These are phyloP conservation scores for Carex kokanica DNA, from an alignment of 176 grass and related monocot species.

Conservation along the genomic window DNA sequence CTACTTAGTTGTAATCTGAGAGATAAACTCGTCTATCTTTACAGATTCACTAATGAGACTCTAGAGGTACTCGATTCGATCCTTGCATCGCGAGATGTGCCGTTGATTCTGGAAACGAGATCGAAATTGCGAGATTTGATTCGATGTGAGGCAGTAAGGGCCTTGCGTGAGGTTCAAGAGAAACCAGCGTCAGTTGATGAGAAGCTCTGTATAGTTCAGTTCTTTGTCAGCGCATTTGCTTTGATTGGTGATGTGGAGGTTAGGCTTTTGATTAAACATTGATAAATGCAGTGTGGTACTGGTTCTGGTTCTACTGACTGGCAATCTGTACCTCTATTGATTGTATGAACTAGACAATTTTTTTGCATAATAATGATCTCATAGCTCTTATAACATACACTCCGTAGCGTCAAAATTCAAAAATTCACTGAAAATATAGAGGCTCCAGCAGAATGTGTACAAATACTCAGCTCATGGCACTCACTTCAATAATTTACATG, in stretches of 20 bases:
- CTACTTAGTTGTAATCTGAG: not conserved
- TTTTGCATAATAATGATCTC: not conserved
- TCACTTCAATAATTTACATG: not conserved
- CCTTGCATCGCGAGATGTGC: conserved; percentile 46
- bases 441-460: not conserved
- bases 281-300: not conserved
- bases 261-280: not conserved
- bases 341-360: not conserved
- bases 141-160: conserved; percentile 22
- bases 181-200: not conserved
- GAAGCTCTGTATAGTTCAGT: conserved; percentile 50
- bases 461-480: not conserved
- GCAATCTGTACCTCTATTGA: not conserved
- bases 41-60: conserved; percentile 41
- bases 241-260: conserved; percentile 68
- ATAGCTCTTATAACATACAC: not conserved
- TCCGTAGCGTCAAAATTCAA: not conserved
- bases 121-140: conserved; percentile 40
- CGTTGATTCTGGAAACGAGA: conserved; percentile 37
- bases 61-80: conserved; percentile 51
- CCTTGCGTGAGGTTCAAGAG: conserved; percentile 29
- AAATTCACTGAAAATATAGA: not conserved
- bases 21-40: not conserved
- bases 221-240: conserved; percentile 70
- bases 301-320: not conserved